Evolutionary conservation across 2,329 filamentous ascomycete species (phyloP).

Genomic region (Fusarium lateritium): DNA sequence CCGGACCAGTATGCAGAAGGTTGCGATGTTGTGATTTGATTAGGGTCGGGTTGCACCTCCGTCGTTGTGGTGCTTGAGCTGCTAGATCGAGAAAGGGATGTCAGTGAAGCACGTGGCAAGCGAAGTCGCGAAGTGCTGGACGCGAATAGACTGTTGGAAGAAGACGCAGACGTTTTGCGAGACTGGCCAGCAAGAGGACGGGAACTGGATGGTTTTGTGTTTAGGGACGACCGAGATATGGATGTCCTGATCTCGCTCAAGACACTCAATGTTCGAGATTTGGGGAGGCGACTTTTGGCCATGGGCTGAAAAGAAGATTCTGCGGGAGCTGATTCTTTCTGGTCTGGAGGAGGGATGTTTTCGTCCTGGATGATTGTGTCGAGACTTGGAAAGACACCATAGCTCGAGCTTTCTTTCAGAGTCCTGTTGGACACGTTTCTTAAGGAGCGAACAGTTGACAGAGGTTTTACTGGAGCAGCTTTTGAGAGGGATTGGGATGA

Average conservation of each 20-base stretch:
- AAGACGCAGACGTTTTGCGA: slow-evolving; percentile 39
- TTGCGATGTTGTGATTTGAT: slow-evolving; percentile 59
- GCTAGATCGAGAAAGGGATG: slow-evolving; percentile 38
- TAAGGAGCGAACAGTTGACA: slow-evolving; percentile 35
- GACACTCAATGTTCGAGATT: slow-evolving; percentile 61
- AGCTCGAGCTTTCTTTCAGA: slow-evolving; percentile 31
- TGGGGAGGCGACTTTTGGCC: slow-evolving; percentile 55
- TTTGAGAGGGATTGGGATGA: slow-evolving; percentile 27
- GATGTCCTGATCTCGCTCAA: slow-evolving; percentile 63
- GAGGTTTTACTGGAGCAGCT: slow-evolving; percentile 21
- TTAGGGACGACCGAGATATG: slow-evolving; percentile 56
- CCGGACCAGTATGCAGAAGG: slow-evolving; percentile 73
- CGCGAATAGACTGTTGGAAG: slow-evolving; percentile 34
- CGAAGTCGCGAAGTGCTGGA: slow-evolving; percentile 40
- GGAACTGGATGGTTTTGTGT: slow-evolving; percentile 33
- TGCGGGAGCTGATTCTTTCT: slow-evolving; percentile 5
- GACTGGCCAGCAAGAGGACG: slow-evolving; percentile 29
- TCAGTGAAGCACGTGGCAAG: slow-evolving; percentile 37
- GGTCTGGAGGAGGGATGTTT: slow-evolving; percentile 42
- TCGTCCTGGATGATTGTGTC: slow-evolving; percentile 46
- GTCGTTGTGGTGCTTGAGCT: slow-evolving; percentile 34
- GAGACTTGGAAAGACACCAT: slow-evolving; percentile 23
- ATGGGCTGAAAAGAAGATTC: background rate
- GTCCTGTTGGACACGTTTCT: slow-evolving; percentile 24
- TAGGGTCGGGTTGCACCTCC: slow-evolving; percentile 41